A percentile compares a stretch with the other conserved stretches of the same genome.
Conservation (phyloP, 306 rosid species). For the peach (Prunus persica) region DNA sequence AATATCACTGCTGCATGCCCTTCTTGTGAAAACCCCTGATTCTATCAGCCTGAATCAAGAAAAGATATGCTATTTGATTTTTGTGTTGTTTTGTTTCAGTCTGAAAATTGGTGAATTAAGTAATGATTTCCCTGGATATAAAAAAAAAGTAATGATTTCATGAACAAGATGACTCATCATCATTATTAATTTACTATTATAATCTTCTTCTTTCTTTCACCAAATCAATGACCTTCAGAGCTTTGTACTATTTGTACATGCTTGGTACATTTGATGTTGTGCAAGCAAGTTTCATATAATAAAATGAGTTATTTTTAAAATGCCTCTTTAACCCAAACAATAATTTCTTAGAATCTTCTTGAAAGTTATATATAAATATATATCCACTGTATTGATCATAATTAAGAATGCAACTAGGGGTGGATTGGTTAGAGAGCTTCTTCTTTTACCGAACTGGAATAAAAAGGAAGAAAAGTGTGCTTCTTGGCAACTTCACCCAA, state of each 20-base stretch:
- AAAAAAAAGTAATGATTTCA: too few species aligned
- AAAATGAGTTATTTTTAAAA: neutral
- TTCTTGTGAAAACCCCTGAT: constrained; percentile 3
- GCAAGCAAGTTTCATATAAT: neutral
- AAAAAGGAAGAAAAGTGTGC: neutral
- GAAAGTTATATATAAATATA: neutral
- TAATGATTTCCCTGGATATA: too few species aligned
- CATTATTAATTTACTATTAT: neutral
- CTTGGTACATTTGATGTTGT: constrained; percentile 15
- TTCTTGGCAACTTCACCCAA: constrained; percentile 41
- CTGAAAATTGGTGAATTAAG: too few species aligned
- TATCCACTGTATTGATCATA: neutral
- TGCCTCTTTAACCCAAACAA: neutral
- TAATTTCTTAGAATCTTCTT: constrained; percentile 50
- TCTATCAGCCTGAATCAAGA: neutral
- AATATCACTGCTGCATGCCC: constrained; percentile 8
- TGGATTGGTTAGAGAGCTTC: constrained; percentile 24
- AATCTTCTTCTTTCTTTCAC: neutral
- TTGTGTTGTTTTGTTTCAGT: too few species aligned
- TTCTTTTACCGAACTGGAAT: constrained; percentile 15
- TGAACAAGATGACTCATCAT: neutral
- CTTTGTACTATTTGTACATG: constrained; percentile 7
- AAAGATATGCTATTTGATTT: neutral
- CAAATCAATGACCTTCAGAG: neutral
- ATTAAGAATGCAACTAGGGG: constrained; percentile 25